Base-by-base conservation (phyloP, 768 basidiomycete genomes). In the Krasilnikovozyma curviuscula region DNA sequence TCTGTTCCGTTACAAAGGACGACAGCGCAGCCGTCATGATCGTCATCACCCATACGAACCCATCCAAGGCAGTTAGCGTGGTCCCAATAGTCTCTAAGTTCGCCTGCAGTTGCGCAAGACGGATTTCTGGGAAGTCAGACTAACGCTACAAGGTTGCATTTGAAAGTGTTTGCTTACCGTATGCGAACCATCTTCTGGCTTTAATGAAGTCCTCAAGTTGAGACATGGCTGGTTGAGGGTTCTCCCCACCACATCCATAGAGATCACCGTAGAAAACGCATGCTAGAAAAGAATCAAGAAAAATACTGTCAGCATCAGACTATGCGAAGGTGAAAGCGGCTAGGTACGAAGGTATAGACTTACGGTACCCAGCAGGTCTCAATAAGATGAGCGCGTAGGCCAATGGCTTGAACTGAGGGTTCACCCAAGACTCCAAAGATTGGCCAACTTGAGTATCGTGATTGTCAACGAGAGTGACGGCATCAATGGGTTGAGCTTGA, bases 401-500 rank as follows among this genome's bases (percentile, higher is more conserved):
- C 24, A 46, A 37, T 7, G 45, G 34, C 34, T 35, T 37, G 39
- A 42, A 49, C 13, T 33, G 33, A 32, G 50, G 44, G 44, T 46
- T 63, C 13, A 69, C 61, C 56, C 63, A 65, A n/a, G 63, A 57
- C 43, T 69, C 63, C 42, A 68, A 60, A 1, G 67, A 63, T 54
- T 67, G 66, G 2, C 63, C 63, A 12, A 59, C 59, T 50, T 49
- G 48, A 12, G 48, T 49, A 27, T 42, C 40, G 23, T 42, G 40
- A 45, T 64, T 61, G 43, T 60, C 62, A 16, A 59, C 59, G 32
- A 59, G 54, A 5, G 57, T 62, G 54, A 93, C 83, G 4, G 86
- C 81, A 59, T 86, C 82, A 24, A 71, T 67, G 2, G 88, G 85
- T 51, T 75, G 72, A 3, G 66, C 58, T 48, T 78, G 69, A 16